Evolutionary conservation across 495 filamentous ascomycete genomes (phyloP).

Genomic region (Penicillium daleae): DNA sequence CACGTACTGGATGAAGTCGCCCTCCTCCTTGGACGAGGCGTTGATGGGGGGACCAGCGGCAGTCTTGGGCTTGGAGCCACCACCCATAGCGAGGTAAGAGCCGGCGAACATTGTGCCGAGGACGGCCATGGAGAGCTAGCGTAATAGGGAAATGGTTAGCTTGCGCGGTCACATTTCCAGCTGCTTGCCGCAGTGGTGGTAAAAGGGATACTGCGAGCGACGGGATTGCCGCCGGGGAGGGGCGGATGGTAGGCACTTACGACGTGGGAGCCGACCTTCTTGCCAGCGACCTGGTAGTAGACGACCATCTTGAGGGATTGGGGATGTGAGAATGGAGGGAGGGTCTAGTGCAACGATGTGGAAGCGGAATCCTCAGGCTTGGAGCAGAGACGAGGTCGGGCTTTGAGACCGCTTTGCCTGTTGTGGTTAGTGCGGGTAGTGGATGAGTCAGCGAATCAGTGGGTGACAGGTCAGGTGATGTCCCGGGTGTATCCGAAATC

Average conservation of each 20-base stretch:
- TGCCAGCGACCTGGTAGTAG: slow-evolving; percentile 84
- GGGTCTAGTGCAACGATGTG: slow-evolving; percentile 43
- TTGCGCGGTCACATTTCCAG: slow-evolving; percentile 19
- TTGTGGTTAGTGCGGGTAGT: slow-evolving; percentile 23
- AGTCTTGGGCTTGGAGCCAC: slow-evolving; percentile 65
- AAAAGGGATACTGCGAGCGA: slow-evolving; percentile 30
- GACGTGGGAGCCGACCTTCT: slow-evolving; percentile 89
- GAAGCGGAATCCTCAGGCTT: slow-evolving; percentile 31
- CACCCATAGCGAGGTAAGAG: slow-evolving; percentile 56
- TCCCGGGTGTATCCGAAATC: slow-evolving; percentile 28
- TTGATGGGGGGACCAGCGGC: slow-evolving; percentile 75
- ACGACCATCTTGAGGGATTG: slow-evolving; percentile 74
- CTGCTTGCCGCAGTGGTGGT: slow-evolving; percentile 11
- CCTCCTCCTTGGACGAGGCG: slow-evolving; percentile 88
- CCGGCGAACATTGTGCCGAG: slow-evolving; percentile 70
- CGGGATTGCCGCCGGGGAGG: not conserved
- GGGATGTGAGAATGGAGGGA: slow-evolving; percentile 37
- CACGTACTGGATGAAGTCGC: slow-evolving; percentile 94
- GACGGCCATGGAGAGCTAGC: slow-evolving; percentile 83
- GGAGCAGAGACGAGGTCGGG: slow-evolving; percentile 31
- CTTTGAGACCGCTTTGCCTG: slow-evolving; percentile 34
- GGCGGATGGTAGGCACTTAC: slow-evolving; percentile 60
- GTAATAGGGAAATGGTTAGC: slow-evolving; percentile 14
- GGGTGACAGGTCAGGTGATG: slow-evolving; percentile 31
- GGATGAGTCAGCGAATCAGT: slow-evolving; percentile 25